A percentile compares a stretch with the other conserved stretches of the same genome.
These are phyloP conservation scores for Aspergillus ostianus DNA, from an alignment of 495 filamentous ascomycete genomes.

Conservation along the genomic window DNA sequence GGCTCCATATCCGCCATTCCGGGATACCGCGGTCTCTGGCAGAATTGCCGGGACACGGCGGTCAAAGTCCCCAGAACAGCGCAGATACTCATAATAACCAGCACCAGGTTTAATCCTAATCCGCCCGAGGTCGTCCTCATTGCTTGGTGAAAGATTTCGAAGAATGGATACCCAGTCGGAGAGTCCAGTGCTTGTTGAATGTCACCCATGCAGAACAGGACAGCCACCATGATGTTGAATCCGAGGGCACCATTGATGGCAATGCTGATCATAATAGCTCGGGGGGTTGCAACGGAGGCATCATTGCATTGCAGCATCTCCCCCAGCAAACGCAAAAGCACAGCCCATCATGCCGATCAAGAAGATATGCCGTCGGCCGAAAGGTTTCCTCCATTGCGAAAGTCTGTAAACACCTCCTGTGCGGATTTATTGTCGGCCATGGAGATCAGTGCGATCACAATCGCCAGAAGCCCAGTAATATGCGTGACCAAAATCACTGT, in stretches of 20 bases:
- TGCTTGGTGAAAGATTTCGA: slow-evolving; percentile 47
- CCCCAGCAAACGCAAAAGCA: slow-evolving; percentile 40
- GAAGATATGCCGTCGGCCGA: slow-evolving; percentile 37
- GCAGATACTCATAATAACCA: slow-evolving; percentile 40
- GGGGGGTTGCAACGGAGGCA: slow-evolving; percentile 44
- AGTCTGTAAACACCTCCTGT: slow-evolving; percentile 44
- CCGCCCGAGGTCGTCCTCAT: slow-evolving; percentile 40
- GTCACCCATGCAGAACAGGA: slow-evolving; percentile 48
- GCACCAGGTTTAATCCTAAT: slow-evolving; percentile 41
- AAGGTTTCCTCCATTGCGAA: slow-evolving; percentile 47
- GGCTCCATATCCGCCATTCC: slow-evolving; percentile 37
- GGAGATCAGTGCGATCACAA: slow-evolving; percentile 47
- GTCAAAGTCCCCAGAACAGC: slow-evolving; percentile 46
- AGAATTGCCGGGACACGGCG: slow-evolving; percentile 48
- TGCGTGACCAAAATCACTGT: slow-evolving; percentile 46
- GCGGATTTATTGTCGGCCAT: slow-evolving; percentile 40
- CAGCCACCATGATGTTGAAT: slow-evolving; percentile 47
- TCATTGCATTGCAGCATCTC: slow-evolving; percentile 39
- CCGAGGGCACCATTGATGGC: slow-evolving; percentile 47
- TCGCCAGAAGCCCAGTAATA: slow-evolving; percentile 48
- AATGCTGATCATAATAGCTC: slow-evolving; percentile 45
- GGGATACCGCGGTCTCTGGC: slow-evolving; percentile 53
- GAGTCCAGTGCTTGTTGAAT: slow-evolving; percentile 31
- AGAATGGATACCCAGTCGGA: slow-evolving; percentile 46
- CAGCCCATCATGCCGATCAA: slow-evolving; percentile 40